Conservation (phyloP, 257 asterid genomes). For the Plectranthus barbatus region DNA sequence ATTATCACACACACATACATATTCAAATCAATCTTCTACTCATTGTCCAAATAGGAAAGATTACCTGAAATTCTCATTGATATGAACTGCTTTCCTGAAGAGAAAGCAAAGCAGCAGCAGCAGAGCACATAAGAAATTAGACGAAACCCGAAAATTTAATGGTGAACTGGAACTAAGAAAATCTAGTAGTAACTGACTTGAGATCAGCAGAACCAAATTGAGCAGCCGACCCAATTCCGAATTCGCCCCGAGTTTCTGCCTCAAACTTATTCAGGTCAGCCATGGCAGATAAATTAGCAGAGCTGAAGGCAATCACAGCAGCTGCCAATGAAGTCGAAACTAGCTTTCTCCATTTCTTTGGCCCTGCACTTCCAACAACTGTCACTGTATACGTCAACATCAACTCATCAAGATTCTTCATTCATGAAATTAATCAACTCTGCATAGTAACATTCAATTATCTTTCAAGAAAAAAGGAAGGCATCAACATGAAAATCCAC, state of each 20-base stretch:
- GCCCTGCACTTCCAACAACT: constrained; percentile 22
- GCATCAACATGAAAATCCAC: constrained; percentile 12
- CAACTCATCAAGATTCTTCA: not conserved
- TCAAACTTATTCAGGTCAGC: constrained; percentile 90
- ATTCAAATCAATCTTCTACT: not conserved
- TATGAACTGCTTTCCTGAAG: constrained; percentile 83
- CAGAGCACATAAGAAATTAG: not conserved
- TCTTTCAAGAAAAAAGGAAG: too few relatives aligned
- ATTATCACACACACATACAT: not conserved
- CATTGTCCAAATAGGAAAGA: too few relatives aligned
- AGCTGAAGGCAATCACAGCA: constrained; percentile 54
- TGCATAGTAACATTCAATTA: too few relatives aligned
- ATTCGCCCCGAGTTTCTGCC: constrained; percentile 94
- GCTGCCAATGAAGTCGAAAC: constrained; percentile 76
- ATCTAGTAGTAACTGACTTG: constrained; percentile 30
- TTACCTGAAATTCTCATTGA: constrained; percentile 90
- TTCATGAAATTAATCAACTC: not conserved
- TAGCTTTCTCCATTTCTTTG: constrained; percentile 52
- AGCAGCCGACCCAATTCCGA: constrained; percentile 97
- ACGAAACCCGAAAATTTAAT: not conserved
- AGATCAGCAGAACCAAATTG: constrained; percentile 96
- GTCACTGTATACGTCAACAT: not conserved
- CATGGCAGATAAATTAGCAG: constrained; percentile 42
- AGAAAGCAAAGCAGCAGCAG: too few relatives aligned
- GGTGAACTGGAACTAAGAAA: not conserved